Evolutionary conservation across 2,329 filamentous ascomycete genomes (phyloP), one percentile per base, ranked within the genome.

Genomic region (Sordariomycetes sp.): DNA sequence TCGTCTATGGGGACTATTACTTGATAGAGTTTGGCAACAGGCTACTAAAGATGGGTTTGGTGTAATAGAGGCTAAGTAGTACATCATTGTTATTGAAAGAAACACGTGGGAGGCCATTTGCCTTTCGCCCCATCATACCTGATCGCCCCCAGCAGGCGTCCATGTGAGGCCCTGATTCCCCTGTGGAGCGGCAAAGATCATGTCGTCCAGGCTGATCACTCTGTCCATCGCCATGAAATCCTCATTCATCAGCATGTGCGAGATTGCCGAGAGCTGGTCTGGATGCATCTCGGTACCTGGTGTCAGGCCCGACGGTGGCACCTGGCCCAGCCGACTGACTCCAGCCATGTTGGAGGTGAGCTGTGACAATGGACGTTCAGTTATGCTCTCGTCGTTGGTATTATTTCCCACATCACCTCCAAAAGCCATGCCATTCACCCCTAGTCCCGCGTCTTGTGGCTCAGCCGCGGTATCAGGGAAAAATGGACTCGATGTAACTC

Each of bases 1-100:
- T 70, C 7, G 64, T 69, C 2, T 70, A 69, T 45, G 66, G 61
- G 4, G 64, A 68, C 42, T 70, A 69, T 38, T 69, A 60, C 39
- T 42, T 69, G 30, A 40, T 68, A 5, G 61, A 66, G 37, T 65
- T 64, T 48, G 64, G 64, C 4, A 70, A 70, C 33, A 57, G 60
- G 30, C 41, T 70, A n/a, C 36, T 70, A 26, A 42, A 49, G 23
- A 53, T 61, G 51, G 52, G 54, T 2, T 31, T 46, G 1, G 29
- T 31, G 12, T 45, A 39, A 37, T n/a, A n/a, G n/a, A n/a, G n/a
- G n/a, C n/a, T n/a, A n/a, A n/a, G n/a, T n/a, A n/a, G n/a, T n/a
- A n/a, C n/a, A n/a, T n/a, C n/a, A n/a, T n/a, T n/a, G n/a, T n/a
- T n/a, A n/a, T n/a, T n/a, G n/a, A n/a, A 48, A 14, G 38, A 23